Evolutionary conservation across 163 green algal species (phyloP), one percentile per base, ranked within the genome.

Genomic region (Picocystis sp.): DNA sequence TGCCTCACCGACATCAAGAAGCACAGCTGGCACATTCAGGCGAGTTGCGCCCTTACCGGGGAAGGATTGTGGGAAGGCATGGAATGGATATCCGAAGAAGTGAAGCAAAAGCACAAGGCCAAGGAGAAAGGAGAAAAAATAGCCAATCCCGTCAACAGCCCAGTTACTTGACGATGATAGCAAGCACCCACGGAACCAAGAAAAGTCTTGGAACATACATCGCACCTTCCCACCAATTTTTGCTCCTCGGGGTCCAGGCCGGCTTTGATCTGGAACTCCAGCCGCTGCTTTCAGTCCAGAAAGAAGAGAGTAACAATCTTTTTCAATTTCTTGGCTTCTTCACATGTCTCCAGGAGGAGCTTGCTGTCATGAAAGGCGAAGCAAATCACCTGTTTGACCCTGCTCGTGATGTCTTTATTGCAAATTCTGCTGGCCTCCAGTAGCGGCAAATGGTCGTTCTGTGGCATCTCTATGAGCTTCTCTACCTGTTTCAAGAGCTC

Each of bases 221-320:
- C 29, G 29, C 44, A 23, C 44, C 5, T 9, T 9, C 44, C 44
- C 21, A 50, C 21, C 21, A 6, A 50, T 24, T 50, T 50, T 50
- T 23, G 21, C 21, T 50, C 44, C 44, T 50, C 44, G 1, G 5
- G 17, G 8, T 38, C 29, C 8, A 38, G 29, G 8, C 8, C 8
- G 5, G 8, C 8, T 38, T 8, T 8, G 5, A 38, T 38, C 29
- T 38, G 19, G 19, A 34, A 55, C 11, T 33, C 17, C 19, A 34
- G 19, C 19, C 44, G 44, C 21, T 23, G 44, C n/a, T 33, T 23
- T 49, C 50, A 94, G 61, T 94, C 87, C 22, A 97, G 67, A 65
- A 87, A 97, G 63, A 96, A 96, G 1, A 96, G 72, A 0, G 84
- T 94, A 2, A 96, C 87, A 22, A 96, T 90, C 63, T 92, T 93